Evolutionary conservation across 805 yeast genomes (phyloP).

Genomic region (Hanseniaspora mollemarum): DNA sequence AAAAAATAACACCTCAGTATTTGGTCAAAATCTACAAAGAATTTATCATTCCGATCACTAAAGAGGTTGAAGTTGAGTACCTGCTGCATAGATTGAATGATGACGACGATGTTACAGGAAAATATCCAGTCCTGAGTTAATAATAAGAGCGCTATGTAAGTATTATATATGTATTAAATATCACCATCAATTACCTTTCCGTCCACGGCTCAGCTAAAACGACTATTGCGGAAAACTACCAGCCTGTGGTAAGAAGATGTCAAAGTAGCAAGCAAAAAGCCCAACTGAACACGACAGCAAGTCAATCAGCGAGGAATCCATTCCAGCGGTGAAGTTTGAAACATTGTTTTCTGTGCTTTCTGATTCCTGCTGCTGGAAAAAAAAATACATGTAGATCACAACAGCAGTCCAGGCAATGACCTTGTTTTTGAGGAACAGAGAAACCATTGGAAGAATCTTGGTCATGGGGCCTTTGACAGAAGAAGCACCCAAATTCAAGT

Average conservation of each 20-base stretch:
- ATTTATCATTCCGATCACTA: slow-evolving; percentile 84
- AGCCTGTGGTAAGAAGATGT: slow-evolving; percentile 30
- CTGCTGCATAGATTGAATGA: slow-evolving; percentile 71
- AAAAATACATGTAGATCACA: slow-evolving; percentile 36
- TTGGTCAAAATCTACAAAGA: slow-evolving; percentile 77
- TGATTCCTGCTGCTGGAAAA: slow-evolving; percentile 22
- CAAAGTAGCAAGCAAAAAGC: slow-evolving; percentile 44
- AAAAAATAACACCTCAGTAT: slow-evolving; percentile 70
- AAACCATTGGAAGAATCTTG: slow-evolving; percentile 57
- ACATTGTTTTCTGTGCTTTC: slow-evolving; percentile 16
- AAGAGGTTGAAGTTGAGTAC: slow-evolving; percentile 89
- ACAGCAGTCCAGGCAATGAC: slow-evolving; percentile 41
- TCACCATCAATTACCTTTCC: not conserved
- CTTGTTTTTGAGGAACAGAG: slow-evolving; percentile 47
- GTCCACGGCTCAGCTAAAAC: too few relatives aligned
- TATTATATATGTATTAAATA: slow-evolving; percentile 2
- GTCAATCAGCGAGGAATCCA: slow-evolving; percentile 30
- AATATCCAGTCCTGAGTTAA: not conserved
- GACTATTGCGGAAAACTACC: slow-evolving; percentile 16
- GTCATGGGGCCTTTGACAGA: slow-evolving; percentile 27
- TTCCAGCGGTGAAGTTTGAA: slow-evolving; percentile 26
- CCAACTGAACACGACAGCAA: slow-evolving; percentile 38
- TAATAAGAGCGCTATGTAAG: too few relatives aligned
- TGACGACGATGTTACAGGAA: slow-evolving; percentile 22
- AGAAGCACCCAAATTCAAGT: not conserved